Percentiles rank a stretch among this genome's conserved stretches.
phyloP scores from a whole-genome alignment of 768 basidiomycete genomes.

The Rhodotorula diobovata region DNA sequence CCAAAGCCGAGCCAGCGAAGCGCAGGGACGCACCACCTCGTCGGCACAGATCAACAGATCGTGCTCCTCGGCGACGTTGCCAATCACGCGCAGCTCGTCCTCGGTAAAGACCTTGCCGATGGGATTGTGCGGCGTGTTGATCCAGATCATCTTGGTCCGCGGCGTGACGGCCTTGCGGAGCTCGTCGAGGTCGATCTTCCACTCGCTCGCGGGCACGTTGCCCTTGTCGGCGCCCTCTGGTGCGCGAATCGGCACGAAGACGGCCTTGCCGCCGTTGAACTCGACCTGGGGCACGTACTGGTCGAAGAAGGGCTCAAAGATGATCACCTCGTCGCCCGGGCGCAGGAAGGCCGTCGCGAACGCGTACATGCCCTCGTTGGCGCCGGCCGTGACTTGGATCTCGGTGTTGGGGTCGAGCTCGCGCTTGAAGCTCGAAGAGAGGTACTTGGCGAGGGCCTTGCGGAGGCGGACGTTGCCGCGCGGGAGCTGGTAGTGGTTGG shows the following conservation, averaged over 20 bases:
- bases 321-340: constrained; percentile 90
- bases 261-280: constrained; percentile 67
- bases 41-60: constrained; percentile 90
- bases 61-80: constrained; percentile 79
- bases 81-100: constrained; percentile 76
- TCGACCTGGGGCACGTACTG: constrained; percentile 42
- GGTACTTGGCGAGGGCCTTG: constrained; percentile 76
- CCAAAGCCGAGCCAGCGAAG: not conserved
- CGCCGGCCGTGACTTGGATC: constrained; percentile 90
- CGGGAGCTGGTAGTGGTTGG: constrained; percentile 72
- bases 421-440: constrained; percentile 62
- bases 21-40: constrained; percentile 70
- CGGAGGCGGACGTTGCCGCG: constrained; percentile 81
- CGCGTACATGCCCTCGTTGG: constrained; percentile 95
- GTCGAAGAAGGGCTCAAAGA: constrained; percentile 67
- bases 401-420: constrained; percentile 77
- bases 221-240: constrained; percentile 54
- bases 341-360: constrained; percentile 80
- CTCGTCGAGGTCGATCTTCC: constrained; percentile 86
- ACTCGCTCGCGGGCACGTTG: constrained; percentile 62
- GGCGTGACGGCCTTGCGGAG: constrained; percentile 79
- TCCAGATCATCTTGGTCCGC: constrained; percentile 84
- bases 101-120: constrained; percentile 93
- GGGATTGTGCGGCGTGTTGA: constrained; percentile 93
- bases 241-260: constrained; percentile 92